These are phyloP conservation scores for Mycena olivaceomarginata DNA, from an alignment of 768 basidiomycete species.

Conservation along the genomic window DNA sequence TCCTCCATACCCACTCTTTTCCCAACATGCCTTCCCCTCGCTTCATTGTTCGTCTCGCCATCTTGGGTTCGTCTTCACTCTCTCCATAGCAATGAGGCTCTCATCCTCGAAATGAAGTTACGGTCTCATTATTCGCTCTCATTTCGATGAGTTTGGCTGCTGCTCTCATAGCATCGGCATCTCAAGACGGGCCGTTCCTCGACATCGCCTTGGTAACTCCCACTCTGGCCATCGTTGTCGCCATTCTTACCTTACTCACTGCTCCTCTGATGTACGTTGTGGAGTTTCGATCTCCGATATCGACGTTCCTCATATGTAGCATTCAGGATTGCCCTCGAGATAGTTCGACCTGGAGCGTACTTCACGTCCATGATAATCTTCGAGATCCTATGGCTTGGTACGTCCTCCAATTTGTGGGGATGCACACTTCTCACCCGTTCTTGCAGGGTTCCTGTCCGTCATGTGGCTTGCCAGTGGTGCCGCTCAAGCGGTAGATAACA, in stretches of 20 bases:
- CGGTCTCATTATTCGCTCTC: slow-evolving; percentile 7
- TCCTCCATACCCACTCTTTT: neutral
- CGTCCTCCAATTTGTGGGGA: neutral
- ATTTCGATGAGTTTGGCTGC: slow-evolving; percentile 7
- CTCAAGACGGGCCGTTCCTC: neutral
- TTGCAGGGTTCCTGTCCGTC: neutral
- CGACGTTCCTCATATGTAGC: neutral
- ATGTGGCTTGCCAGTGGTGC: neutral
- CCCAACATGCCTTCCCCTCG: neutral
- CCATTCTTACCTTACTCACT: neutral
- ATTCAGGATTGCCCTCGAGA: slow-evolving; percentile 5
- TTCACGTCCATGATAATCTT: slow-evolving; percentile 7
- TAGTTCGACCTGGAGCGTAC: neutral
- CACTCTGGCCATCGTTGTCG: neutral
- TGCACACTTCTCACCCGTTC: neutral
- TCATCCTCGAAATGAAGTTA: neutral
- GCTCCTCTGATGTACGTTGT: neutral
- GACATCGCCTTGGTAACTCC: neutral
- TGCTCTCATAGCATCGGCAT: neutral
- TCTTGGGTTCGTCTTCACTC: neutral
- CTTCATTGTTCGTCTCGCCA: slow-evolving; percentile 1
- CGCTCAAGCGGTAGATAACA: neutral
- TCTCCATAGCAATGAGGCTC: neutral
- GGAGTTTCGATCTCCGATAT: neutral
- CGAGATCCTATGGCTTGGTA: slow-evolving; percentile 2